Base-by-base conservation (phyloP, 371 early-diverging fungal species). In the Smittium culicis region DNA sequence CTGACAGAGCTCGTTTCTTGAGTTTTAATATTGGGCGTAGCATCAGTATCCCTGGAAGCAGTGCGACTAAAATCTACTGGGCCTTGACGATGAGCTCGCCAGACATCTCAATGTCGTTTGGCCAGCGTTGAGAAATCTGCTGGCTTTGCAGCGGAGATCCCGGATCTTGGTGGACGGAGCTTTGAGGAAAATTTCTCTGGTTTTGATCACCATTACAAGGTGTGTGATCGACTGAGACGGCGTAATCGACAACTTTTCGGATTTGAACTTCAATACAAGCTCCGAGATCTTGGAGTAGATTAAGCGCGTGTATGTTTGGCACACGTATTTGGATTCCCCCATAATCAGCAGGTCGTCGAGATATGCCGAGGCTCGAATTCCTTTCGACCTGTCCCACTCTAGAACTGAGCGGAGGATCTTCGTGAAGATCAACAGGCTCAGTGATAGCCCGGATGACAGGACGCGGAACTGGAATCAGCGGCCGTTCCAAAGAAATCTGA, bases 381-480 rank as follows among this genome's bases (percentile, higher is more conserved):
- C 78, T 16, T 72, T 68, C 2, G 45, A 65, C 29, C 76, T 67
- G 20, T 69, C 66, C 61, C 77, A 77, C 33, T 64, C 67, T 30
- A 80, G 58, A 0, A 75, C 69, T 0, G 80, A 72, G 25, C 72
- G 70, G 20, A 80, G 70, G 25, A 79, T 66, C 60, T 73, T 75
- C 8, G 79, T 81, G 57, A 82, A 82, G 20, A 75, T 73, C 8
- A 67, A 68, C 0, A 79, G 80, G 1, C 74, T 73, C 24, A 77
- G 71, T 1, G 79, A 75, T 1, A 80, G 73, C 2, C 79, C 81
- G 62, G 80, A 82, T 0, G 79, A 72, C 30, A 76, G 65, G 0
- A 75, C 74, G 1, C 69, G 67, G 71, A 74, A 82, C 69, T 79
- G 81, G 69, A 79, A 82, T n/a, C 70, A 66, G 32, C 74, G 66